phyloP scores from a whole-genome alignment of 768 basidiomycete genomes.

The Hericium erinaceus region DNA sequence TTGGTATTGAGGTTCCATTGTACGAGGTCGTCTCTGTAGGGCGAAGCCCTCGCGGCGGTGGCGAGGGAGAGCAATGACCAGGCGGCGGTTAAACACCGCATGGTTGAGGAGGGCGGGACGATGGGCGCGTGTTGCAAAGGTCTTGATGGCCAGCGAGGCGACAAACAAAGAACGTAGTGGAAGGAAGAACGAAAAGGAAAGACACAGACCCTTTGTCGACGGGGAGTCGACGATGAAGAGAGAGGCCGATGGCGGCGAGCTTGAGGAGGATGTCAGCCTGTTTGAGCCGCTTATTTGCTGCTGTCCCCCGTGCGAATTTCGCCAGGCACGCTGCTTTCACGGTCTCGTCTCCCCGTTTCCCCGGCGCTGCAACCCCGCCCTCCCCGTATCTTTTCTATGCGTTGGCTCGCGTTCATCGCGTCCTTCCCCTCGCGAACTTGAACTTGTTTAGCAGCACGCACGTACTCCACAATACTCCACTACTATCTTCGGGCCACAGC shows the following conservation, averaged over 20 bases:
- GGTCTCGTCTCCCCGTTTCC: neutral
- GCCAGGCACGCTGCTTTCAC: neutral
- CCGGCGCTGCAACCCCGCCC: no score
- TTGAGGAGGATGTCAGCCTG: neutral
- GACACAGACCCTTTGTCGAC: neutral
- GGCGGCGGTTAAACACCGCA: slow-evolving; percentile 42
- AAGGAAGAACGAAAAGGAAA: neutral
- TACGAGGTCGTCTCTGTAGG: slow-evolving; percentile 55
- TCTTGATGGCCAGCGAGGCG: neutral
- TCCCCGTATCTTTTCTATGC: no score
- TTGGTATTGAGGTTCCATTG: slow-evolving; percentile 77
- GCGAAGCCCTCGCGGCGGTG: slow-evolving; percentile 41
- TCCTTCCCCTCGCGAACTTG: no score
- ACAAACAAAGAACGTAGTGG: neutral
- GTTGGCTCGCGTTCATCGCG: no score
- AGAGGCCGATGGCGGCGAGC: neutral
- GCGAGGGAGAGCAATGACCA: slow-evolving; percentile 30
- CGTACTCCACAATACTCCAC: no score
- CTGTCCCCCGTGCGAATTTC: neutral
- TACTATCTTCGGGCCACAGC: no score
- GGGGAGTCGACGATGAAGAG: neutral
- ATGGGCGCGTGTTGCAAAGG: neutral
- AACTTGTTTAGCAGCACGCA: no score
- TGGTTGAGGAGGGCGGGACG: slow-evolving; percentile 12
- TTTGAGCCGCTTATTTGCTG: neutral